Percentiles rank a stretch among this genome's conserved stretches.
These are phyloP conservation scores for Actinomortierella ambigua DNA, from an alignment of 371 early-diverging fungal species.

Conservation along the genomic window DNA sequence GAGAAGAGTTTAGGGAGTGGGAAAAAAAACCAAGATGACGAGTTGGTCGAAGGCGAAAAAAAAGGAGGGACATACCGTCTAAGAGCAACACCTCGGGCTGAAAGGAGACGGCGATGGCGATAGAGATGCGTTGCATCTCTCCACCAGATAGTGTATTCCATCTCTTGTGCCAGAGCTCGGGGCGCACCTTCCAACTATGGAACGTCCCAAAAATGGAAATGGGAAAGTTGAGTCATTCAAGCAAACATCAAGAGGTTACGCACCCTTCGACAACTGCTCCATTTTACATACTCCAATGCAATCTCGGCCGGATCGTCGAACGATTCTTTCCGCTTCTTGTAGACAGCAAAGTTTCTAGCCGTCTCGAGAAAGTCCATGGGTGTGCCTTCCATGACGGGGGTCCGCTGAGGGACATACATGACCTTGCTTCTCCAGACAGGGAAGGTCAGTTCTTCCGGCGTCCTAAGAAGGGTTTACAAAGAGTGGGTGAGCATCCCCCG, in stretches of 20 bases:
- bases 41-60: background rate
- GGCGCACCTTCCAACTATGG: conserved; percentile 67
- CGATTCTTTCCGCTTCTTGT: conserved; percentile 47
- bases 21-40: background rate
- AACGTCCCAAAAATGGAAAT: conserved; percentile 50
- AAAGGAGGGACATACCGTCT: conserved; percentile 64
- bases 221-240: conserved; percentile 2
- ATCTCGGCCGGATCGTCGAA: conserved; percentile 63
- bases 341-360: conserved; percentile 61
- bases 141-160: conserved; percentile 88
- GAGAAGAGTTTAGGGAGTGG: background rate
- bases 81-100: conserved; percentile 82
- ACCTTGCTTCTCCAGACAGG: conserved; percentile 79
- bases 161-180: conserved; percentile 72
- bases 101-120: conserved; percentile 84
- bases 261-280: background rate
- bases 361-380: conserved; percentile 72
- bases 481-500: too few relatives aligned
- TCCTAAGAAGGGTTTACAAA: conserved; percentile 17
- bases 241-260: conserved; percentile 1
- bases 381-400: conserved; percentile 71
- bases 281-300: conserved; percentile 30
- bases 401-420: conserved; percentile 87
- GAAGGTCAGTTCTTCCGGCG: conserved; percentile 65
- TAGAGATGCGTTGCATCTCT: conserved; percentile 81